Conservation (phyloP, 805 yeast species). For the Metschnikowia kunwiensis region DNA sequence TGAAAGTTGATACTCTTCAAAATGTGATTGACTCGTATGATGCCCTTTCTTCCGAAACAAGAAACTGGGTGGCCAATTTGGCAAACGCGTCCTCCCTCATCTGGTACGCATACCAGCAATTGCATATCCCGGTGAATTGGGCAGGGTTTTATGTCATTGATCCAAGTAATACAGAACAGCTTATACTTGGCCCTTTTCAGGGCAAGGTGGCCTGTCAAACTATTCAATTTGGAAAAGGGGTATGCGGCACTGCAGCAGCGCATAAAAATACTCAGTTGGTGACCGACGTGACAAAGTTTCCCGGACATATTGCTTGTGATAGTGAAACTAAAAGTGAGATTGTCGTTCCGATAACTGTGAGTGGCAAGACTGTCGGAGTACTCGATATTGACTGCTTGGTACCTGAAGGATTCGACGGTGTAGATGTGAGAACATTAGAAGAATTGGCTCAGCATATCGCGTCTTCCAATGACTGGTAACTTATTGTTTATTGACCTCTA, state of each 20-base stretch:
- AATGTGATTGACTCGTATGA: constrained; percentile 57
- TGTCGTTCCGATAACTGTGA: constrained; percentile 72
- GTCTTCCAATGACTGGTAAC: constrained; percentile 9
- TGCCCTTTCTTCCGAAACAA: constrained; percentile 60
- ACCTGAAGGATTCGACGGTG: constrained; percentile 60
- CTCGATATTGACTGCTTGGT: constrained; percentile 80
- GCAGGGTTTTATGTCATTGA: constrained; percentile 79
- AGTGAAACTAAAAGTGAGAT: constrained; percentile 92
- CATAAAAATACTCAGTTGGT: constrained; percentile 66
- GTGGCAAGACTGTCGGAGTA: constrained; percentile 58
- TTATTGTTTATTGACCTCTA: no score
- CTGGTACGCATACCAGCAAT: constrained; percentile 81
- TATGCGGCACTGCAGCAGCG: constrained; percentile 83
- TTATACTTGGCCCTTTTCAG: constrained; percentile 88
- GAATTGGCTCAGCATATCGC: constrained; percentile 40
- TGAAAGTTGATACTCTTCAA: constrained; percentile 55
- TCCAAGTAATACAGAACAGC: constrained; percentile 33
- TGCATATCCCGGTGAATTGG: constrained; percentile 72
- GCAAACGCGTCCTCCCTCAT: constrained; percentile 82
- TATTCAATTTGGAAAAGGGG: constrained; percentile 78
- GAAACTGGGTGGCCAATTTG: constrained; percentile 86
- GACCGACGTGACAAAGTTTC: constrained; percentile 69
- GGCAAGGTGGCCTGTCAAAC: constrained; percentile 95
- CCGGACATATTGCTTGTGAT: constrained; percentile 97
- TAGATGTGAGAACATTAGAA: constrained; percentile 61